Conservation (phyloP, 148 eudicot species). For the Cornus controversa region DNA sequence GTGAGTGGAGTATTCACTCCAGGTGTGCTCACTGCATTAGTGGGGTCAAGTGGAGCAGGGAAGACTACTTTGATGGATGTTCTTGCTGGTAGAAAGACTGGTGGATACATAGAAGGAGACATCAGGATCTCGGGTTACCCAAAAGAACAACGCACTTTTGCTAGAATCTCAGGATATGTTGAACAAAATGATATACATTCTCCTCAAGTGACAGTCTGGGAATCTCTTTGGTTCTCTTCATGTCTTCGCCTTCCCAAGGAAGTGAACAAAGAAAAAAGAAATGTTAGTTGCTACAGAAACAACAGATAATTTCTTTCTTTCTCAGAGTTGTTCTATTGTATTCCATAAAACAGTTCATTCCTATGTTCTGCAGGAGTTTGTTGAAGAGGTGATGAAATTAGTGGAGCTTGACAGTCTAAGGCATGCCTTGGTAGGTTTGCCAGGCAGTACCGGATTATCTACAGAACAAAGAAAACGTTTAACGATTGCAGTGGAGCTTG, state of each 20-base stretch:
- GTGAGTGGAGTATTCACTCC: constrained; percentile 91
- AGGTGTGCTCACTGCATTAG: constrained; percentile 85
- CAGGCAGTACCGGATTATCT: constrained; percentile 74
- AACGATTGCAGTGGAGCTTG: constrained; percentile 93
- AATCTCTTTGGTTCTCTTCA: constrained; percentile 80
- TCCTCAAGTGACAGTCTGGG: constrained; percentile 86
- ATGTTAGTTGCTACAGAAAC: constrained; percentile 34
- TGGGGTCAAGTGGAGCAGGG: constrained; percentile 95
- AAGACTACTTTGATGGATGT: constrained; percentile 98
- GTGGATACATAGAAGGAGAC: constrained; percentile 90
- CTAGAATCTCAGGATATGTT: constrained; percentile 81
- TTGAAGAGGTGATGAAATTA: constrained; percentile 75
- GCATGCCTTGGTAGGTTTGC: constrained; percentile 78
- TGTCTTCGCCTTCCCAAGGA: constrained; percentile 73
- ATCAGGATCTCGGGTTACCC: constrained; percentile 80
- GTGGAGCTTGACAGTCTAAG: constrained; percentile 70
- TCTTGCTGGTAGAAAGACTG: constrained; percentile 91
- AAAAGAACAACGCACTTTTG: constrained; percentile 77
- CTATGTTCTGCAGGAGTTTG: constrained; percentile 62
- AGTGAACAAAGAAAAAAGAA: constrained; percentile 46
- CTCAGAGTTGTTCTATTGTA: constrained; percentile 1
- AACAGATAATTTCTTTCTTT: not conserved
- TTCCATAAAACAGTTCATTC: constrained; percentile 5
- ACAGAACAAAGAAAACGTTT: constrained; percentile 89
- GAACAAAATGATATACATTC: constrained; percentile 95